These are phyloP conservation scores for Pichia cephalocereana DNA, from an alignment of 805 yeast species.

Conservation along the genomic window DNA sequence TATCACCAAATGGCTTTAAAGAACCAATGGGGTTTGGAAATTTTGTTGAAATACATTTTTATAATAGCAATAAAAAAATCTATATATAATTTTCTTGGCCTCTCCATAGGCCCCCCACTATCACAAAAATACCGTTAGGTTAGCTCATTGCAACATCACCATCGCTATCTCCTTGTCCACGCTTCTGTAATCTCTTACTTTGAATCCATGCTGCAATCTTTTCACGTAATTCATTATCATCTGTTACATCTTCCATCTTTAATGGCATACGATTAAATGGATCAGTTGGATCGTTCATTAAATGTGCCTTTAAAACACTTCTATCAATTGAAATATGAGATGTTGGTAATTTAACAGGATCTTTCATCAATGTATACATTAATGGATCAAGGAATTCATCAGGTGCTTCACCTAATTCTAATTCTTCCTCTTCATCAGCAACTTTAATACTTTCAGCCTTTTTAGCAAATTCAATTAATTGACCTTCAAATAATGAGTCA, in stretches of 20 bases:
- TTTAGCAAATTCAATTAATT: conserved; percentile 47
- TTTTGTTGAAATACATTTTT: too few species aligned
- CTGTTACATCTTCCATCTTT: conserved; percentile 78
- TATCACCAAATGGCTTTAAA: too few species aligned
- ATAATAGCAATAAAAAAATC: too few species aligned
- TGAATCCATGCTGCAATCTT: conserved; percentile 52
- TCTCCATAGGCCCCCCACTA: too few species aligned
- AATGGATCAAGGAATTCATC: conserved; percentile 96
- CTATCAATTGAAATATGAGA: conserved; percentile 81
- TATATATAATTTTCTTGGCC: too few species aligned
- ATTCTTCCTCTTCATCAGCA: conserved; percentile 71
- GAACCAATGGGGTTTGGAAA: too few species aligned
- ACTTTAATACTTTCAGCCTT: conserved; percentile 53
- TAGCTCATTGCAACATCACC: conserved; percentile 18
- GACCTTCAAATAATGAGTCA: conserved; percentile 39
- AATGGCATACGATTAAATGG: conserved; percentile 94
- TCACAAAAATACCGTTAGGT: not conserved
- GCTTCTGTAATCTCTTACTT: conserved; percentile 24
- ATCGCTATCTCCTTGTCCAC: conserved; percentile 11
- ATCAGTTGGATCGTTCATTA: conserved; percentile 90
- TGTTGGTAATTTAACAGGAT: conserved; percentile 90
- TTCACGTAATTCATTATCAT: conserved; percentile 58
- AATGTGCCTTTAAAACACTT: conserved; percentile 86
- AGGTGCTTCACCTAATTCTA: conserved; percentile 87
- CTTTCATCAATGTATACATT: conserved; percentile 92